A percentile compares a stretch with the other conserved stretches of the same genome.
phyloP scores from a whole-genome alignment of 1,284 basidiomycete species.

The Ceratobasidium sp. region DNA sequence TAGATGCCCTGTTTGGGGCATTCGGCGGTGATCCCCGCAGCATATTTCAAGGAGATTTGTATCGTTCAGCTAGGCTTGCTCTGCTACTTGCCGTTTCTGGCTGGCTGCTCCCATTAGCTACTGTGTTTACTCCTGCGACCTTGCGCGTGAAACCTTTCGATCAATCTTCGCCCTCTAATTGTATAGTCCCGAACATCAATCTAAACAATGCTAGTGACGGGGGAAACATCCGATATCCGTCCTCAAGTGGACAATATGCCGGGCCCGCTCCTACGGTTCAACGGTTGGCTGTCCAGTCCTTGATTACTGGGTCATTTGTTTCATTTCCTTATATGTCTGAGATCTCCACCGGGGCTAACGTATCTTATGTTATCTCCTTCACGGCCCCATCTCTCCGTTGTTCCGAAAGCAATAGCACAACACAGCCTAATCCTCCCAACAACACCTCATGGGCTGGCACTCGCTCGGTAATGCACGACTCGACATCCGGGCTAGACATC shows the following conservation, averaged over 20 bases:
- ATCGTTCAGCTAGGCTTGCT: conserved; percentile 31
- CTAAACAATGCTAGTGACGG: conserved; percentile 16
- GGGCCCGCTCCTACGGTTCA: conserved; percentile 28
- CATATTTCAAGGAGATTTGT: conserved; percentile 28
- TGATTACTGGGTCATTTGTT: conserved; percentile 11
- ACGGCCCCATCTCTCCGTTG: conserved; percentile 21
- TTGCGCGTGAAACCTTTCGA: conserved; percentile 16
- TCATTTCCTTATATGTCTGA: conserved; percentile 1
- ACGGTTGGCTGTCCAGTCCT: conserved; percentile 20
- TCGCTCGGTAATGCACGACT: conserved; percentile 14
- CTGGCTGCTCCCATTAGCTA: conserved; percentile 30
- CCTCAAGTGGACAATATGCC: background rate
- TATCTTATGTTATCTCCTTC: background rate
- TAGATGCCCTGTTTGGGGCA: conserved; percentile 28
- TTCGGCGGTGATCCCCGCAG: conserved; percentile 25
- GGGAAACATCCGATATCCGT: conserved; percentile 12
- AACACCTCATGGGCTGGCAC: conserved; percentile 21
- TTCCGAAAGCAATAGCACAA: background rate
- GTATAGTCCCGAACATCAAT: conserved; percentile 5
- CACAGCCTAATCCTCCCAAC: background rate
- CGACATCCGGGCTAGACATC: conserved; percentile 1
- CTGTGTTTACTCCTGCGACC: conserved; percentile 35
- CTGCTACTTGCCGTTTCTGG: conserved; percentile 14
- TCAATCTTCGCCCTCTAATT: background rate
- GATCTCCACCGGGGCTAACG: background rate